Percentiles rank a stretch among this genome's conserved stretches.
Conservation (phyloP, 306 rosid genomes). For the Adenanthera pavonina region DNA sequence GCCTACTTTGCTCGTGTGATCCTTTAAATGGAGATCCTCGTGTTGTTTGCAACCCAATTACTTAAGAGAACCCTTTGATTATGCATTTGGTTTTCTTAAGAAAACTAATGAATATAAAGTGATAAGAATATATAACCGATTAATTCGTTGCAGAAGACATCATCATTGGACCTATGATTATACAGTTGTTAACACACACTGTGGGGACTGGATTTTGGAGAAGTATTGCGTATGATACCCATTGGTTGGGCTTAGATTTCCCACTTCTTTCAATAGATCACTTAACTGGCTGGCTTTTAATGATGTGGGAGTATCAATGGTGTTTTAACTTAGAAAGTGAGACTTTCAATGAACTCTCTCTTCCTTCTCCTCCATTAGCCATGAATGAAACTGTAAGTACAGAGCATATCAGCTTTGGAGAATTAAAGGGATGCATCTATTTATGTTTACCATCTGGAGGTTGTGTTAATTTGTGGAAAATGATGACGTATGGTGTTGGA, state of each 20-base stretch:
- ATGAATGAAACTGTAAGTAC: neutral
- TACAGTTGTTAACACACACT: neutral
- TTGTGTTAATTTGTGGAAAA: neutral
- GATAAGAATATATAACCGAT: neutral
- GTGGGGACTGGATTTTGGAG: conserved; percentile 20
- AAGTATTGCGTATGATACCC: neutral
- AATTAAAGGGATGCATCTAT: neutral
- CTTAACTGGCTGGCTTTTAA: conserved; percentile 15
- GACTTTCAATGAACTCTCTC: conserved; percentile 25
- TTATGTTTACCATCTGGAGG: neutral
- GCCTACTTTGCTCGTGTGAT: conserved; percentile 36
- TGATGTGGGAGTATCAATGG: neutral
- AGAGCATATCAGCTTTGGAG: neutral
- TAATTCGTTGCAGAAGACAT: too few relatives aligned
- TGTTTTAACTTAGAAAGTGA: conserved; percentile 32
- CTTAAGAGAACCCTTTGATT: neutral
- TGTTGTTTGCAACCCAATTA: conserved; percentile 40
- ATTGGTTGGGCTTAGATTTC: neutral
- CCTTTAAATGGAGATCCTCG: neutral
- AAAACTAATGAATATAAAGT: neutral
- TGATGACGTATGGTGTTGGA: neutral
- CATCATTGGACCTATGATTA: too few relatives aligned
- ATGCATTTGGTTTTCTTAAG: conserved; percentile 17
- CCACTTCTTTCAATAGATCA: conserved; percentile 30
- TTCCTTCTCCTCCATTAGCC: neutral